Evolutionary conservation across 1,139 yeast genomes (phyloP).

Genomic region (Wickerhamomyces sp.): DNA sequence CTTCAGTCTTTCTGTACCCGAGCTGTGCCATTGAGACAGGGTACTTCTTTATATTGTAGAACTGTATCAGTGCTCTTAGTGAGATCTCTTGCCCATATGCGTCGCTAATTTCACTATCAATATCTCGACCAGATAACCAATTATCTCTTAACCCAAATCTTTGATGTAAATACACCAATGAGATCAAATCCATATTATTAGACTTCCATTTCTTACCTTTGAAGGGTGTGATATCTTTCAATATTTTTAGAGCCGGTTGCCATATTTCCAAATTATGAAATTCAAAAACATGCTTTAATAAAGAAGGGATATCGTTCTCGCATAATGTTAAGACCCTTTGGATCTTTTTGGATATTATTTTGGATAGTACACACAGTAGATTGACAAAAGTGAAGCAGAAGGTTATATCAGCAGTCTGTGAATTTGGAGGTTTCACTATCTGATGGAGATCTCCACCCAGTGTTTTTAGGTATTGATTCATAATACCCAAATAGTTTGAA

Average conservation of each 20-base stretch:
- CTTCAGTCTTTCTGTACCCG: conserved; percentile 44
- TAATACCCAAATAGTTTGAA: conserved; percentile 51
- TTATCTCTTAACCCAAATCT: conserved; percentile 64
- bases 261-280: conserved; percentile 62
- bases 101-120: conserved; percentile 69
- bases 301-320: conserved; percentile 52
- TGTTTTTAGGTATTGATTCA: conserved; percentile 32
- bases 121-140: conserved; percentile 86
- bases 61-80: conserved; percentile 72
- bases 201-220: conserved; percentile 95
- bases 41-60: conserved; percentile 64
- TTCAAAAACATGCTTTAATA: conserved; percentile 34
- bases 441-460: conserved; percentile 32
- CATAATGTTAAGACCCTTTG: conserved; percentile 52
- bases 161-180: conserved; percentile 77
- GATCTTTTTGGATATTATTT: conserved; percentile 43
- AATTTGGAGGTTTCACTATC: conserved; percentile 30
- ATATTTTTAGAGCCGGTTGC: conserved; percentile 63
- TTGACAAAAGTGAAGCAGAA: conserved; percentile 41
- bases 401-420: conserved; percentile 27
- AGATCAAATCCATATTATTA: conserved; percentile 87
- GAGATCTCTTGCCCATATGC: conserved; percentile 88
- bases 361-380: conserved; percentile 40
- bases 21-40: conserved; percentile 46
- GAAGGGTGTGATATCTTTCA: conserved; percentile 82